Percentiles rank a stretch among this genome's conserved stretches.
These are phyloP conservation scores for Xylaria grammica DNA, from an alignment of 495 filamentous ascomycete genomes.

Conservation along the genomic window DNA sequence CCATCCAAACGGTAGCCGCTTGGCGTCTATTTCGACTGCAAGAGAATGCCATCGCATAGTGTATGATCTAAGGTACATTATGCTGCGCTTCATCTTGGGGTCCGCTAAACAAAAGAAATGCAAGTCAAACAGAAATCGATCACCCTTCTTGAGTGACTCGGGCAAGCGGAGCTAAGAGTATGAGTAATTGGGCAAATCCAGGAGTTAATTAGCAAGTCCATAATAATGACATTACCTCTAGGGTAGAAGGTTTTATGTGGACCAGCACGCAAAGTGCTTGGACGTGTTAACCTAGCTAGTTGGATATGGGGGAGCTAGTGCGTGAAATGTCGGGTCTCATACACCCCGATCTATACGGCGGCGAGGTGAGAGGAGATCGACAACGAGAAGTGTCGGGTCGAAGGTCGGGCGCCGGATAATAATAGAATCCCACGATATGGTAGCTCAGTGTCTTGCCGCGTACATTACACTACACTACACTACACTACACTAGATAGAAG, in stretches of 20 bases:
- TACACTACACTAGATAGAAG: too few species aligned
- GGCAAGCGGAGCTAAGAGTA: neutral
- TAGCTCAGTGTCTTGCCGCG: neutral
- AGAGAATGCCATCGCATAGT: neutral
- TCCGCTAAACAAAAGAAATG: neutral
- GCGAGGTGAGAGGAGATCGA: neutral
- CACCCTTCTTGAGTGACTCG: neutral
- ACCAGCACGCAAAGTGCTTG: too few species aligned
- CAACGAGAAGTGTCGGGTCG: neutral
- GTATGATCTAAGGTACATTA: neutral
- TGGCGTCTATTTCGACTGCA: neutral
- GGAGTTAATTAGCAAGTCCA: too few species aligned
- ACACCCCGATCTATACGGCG: neutral
- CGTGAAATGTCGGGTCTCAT: too few species aligned
- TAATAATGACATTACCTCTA: too few species aligned
- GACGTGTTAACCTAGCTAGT: neutral
- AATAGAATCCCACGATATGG: neutral
- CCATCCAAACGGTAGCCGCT: neutral
- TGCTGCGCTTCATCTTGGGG: neutral
- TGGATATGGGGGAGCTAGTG: slow-evolving; percentile 3
- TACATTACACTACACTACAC: too few species aligned
- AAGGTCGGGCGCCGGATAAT: neutral
- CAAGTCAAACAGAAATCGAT: neutral
- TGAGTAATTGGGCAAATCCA: slow-evolving; percentile 5
- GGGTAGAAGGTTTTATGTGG: too few species aligned